phyloP scores from a whole-genome alignment of 257 asterid genomes.

The Vinca minor region DNA sequence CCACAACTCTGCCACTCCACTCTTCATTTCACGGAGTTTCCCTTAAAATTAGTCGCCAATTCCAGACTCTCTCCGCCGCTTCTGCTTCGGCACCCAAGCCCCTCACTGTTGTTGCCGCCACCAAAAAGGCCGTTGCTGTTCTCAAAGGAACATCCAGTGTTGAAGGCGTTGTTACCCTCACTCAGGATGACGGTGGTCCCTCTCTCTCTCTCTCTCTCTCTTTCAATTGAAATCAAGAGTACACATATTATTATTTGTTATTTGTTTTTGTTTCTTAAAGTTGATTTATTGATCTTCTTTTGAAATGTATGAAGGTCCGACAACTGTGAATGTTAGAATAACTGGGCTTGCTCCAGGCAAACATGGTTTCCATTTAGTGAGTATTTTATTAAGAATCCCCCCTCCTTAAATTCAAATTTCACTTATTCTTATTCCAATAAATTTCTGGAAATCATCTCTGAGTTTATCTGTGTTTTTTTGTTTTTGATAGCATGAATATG shows the following conservation, averaged over 20 bases:
- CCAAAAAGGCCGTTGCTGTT: conserved; percentile 83
- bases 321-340: conserved; percentile 72
- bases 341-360: conserved; percentile 88
- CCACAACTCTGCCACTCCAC: conserved; percentile 25
- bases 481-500: conserved; percentile 76
- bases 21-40: conserved; percentile 63
- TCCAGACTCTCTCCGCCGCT: conserved; percentile 31
- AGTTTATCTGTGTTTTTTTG: conserved; percentile 3
- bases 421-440: conserved; percentile 1
- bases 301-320: conserved; percentile 50
- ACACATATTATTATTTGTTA: background rate
- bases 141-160: conserved; percentile 78
- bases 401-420: background rate
- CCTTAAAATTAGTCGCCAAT: conserved; percentile 48
- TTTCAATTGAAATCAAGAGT: too few species aligned
- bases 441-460: conserved; percentile 7
- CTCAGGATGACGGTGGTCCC: conserved; percentile 67
- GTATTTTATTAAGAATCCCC: conserved; percentile 15
- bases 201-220: conserved; percentile 14
- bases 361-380: conserved; percentile 91
- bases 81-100: conserved; percentile 45
- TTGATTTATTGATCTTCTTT: conserved; percentile 7
- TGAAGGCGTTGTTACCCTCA: conserved; percentile 85
- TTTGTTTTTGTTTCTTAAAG: too few species aligned
- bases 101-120: conserved; percentile 52